Percentiles rank a stretch among this genome's conserved stretches.
Evolutionary conservation across 805 yeast species (phyloP).

Genomic region (Suhomyces kilbournensis): DNA sequence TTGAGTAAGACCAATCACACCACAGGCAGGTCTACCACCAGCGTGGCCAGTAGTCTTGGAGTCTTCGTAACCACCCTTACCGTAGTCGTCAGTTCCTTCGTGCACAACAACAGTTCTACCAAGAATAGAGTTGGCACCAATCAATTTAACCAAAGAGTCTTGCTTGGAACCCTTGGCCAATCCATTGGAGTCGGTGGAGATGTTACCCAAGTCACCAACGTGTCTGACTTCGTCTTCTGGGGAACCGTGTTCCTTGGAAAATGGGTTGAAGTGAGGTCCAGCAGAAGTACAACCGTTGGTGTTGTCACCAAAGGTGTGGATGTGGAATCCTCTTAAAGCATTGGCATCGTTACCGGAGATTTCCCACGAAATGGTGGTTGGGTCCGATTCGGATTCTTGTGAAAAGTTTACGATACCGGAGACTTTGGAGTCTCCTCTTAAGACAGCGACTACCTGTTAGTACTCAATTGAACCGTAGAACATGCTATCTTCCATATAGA

Average conservation of each 20-base stretch:
- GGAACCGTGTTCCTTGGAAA: conserved; percentile 85
- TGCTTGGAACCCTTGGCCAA: conserved; percentile 86
- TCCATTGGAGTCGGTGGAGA: conserved; percentile 82
- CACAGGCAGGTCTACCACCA: conserved; percentile 98
- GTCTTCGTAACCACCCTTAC: conserved; percentile 90
- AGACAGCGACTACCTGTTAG: conserved; percentile 70
- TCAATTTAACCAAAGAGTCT: conserved; percentile 72
- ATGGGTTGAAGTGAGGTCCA: conserved; percentile 96
- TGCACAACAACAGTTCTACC: conserved; percentile 97
- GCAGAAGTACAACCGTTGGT: conserved; percentile 99
- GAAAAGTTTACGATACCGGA: conserved; percentile 84
- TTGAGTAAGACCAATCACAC: conserved; percentile 81
- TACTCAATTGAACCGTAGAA: too few relatives aligned
- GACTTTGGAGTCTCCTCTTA: conserved; percentile 92
- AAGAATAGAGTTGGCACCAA: conserved; percentile 83
- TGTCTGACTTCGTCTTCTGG: conserved; percentile 80
- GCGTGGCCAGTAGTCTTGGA: conserved; percentile 96
- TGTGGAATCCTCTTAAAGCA: conserved; percentile 94
- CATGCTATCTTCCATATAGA: too few relatives aligned
- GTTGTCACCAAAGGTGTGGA: conserved; percentile 97
- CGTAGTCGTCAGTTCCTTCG: conserved; percentile 89
- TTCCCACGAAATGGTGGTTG: conserved; percentile 86
- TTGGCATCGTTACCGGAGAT: conserved; percentile 85
- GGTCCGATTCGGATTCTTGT: conserved; percentile 74
- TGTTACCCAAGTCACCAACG: conserved; percentile 96